phyloP scores from a whole-genome alignment of 441 rosid species.

The Euphorbia celastroides region DNA sequence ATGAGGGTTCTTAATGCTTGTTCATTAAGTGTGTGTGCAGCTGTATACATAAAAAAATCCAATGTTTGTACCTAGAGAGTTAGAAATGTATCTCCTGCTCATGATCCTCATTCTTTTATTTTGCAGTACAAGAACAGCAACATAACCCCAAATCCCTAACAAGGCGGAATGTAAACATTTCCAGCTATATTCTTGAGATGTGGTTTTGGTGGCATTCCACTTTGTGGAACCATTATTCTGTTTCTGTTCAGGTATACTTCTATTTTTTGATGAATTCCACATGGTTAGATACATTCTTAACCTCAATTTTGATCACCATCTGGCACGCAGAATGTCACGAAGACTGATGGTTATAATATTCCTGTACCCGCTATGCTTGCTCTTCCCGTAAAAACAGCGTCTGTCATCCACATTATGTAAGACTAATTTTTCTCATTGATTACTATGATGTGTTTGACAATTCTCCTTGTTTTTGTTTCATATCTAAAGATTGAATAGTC shows the following conservation, averaged over 20 bases:
- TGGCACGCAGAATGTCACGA: slow-evolving; percentile 46
- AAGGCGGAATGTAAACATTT: slow-evolving; percentile 48
- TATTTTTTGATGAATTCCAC: neutral
- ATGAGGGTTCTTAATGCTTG: neutral
- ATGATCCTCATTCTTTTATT: slow-evolving; percentile 18
- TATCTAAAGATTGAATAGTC: neutral
- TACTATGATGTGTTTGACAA: neutral
- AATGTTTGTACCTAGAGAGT: neutral
- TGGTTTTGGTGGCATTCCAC: slow-evolving; percentile 94
- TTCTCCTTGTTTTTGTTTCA: neutral
- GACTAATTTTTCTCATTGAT: slow-evolving; percentile 26
- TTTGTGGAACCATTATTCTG: slow-evolving; percentile 61
- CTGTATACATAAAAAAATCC: neutral
- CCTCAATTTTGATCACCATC: slow-evolving; percentile 23
- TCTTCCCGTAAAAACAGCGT: slow-evolving; percentile 57
- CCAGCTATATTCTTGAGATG: slow-evolving; percentile 78
- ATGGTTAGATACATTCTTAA: neutral
- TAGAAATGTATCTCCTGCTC: neutral
- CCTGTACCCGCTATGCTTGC: slow-evolving; percentile 53
- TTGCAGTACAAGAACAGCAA: too few species aligned
- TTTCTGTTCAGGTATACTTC: slow-evolving; percentile 44
- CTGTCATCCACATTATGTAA: slow-evolving; percentile 58
- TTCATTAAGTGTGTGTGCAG: neutral
- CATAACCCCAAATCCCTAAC: too few species aligned
- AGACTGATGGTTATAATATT: slow-evolving; percentile 28